These are phyloP conservation scores for Daldinia childiae DNA, from an alignment of 495 filamentous ascomycete species.

Conservation along the genomic window DNA sequence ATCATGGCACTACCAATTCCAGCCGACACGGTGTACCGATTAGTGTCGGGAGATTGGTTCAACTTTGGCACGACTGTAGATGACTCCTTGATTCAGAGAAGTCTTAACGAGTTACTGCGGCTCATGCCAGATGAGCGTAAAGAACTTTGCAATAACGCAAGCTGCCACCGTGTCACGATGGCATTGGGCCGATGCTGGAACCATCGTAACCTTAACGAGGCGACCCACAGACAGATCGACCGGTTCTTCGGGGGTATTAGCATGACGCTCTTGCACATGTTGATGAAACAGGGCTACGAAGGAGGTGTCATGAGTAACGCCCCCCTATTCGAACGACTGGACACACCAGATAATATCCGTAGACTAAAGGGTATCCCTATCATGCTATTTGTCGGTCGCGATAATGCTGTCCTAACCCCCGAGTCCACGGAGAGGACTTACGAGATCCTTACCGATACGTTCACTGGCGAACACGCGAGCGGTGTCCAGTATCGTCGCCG, in stretches of 20 bases:
- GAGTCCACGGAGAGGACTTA: constrained; percentile 67
- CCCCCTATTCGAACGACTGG: constrained; percentile 55
- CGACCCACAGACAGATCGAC: constrained; percentile 69
- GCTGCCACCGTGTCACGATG: constrained; percentile 68
- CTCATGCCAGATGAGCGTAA: constrained; percentile 65
- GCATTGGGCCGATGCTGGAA: constrained; percentile 74
- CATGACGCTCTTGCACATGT: constrained; percentile 65
- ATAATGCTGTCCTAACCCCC: constrained; percentile 69
- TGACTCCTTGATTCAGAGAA: constrained; percentile 61
- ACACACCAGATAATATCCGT: constrained; percentile 59
- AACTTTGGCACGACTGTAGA: constrained; percentile 56
- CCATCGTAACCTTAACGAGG: constrained; percentile 69
- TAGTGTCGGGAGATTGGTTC: constrained; percentile 64
- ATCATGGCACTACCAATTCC: constrained; percentile 57
- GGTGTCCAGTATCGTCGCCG: constrained; percentile 60
- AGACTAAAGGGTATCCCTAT: constrained; percentile 66
- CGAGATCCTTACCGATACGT: constrained; percentile 62
- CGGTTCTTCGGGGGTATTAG: constrained; percentile 70
- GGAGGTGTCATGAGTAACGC: constrained; percentile 64
- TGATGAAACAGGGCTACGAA: constrained; percentile 65
- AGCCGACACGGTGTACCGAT: constrained; percentile 58
- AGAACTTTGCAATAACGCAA: constrained; percentile 70
- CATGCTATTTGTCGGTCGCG: constrained; percentile 65
- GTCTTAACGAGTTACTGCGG: constrained; percentile 65
- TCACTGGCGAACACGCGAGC: constrained; percentile 46